Conservation (phyloP, 768 basidiomycete genomes). For the Lactarius sanguifluus region DNA sequence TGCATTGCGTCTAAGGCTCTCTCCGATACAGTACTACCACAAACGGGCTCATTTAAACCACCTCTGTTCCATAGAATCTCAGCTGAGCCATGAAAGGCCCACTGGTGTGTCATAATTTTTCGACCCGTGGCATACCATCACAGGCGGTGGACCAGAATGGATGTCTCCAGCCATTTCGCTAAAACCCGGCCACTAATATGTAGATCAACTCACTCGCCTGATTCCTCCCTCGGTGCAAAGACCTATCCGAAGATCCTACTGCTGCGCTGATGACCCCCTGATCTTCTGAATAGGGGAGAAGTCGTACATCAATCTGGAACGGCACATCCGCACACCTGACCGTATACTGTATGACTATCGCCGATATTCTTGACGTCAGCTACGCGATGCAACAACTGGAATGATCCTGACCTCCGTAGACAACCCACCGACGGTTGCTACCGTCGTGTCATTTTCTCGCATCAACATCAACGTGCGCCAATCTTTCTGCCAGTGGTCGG, state of each 20-base stretch:
- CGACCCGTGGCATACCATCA: no score
- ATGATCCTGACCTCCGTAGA: neutral
- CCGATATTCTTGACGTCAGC: neutral
- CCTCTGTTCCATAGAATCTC: neutral
- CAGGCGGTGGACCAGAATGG: neutral
- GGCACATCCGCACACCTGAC: neutral
- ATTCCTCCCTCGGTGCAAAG: neutral
- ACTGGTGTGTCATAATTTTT: neutral
- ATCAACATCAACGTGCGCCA: neutral
- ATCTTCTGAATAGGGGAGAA: no score
- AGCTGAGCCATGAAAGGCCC: neutral
- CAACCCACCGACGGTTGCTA: neutral
- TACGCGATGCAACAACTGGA: neutral
- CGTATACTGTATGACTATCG: no score
- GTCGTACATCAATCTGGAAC: neutral
- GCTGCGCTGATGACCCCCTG: neutral
- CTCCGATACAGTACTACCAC: neutral
- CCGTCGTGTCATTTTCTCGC: neutral
- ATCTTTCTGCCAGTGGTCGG: neutral
- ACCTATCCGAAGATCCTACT: neutral
- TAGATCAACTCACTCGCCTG: constrained; percentile 1
- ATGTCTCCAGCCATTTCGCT: neutral
- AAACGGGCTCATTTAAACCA: neutral
- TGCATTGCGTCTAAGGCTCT: neutral
- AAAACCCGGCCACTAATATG: neutral